Base-by-base conservation (phyloP, 176 grass and related monocot species). In the Hyparrhenia diplandra region DNA sequence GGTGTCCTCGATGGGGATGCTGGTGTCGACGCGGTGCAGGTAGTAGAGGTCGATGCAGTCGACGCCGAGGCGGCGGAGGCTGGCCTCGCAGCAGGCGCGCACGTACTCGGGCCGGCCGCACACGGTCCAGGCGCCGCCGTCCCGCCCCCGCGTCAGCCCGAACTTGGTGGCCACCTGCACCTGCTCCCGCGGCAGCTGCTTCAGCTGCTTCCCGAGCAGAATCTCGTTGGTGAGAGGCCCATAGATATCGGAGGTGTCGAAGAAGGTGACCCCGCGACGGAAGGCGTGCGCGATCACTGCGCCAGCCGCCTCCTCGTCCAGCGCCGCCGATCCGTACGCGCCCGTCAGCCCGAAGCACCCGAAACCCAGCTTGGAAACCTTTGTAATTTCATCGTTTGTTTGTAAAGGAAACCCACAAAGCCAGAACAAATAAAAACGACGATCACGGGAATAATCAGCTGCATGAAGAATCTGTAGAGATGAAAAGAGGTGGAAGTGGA, bases 151-250 rank as follows among this genome's bases (percentile, higher is more conserved):
- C 52, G 24, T 21, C 10, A 94, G 39, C 55, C 94, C 89, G 51
- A 85, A 97, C 79, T 97, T 97, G 35, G 94, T 97, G 61, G 94
- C 92, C 59, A 97, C 71, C 87, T 94, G 92, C 18, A 97, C 85
- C 65, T 87, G 85, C 17, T 90, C 89, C 55, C 92, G 55, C 43
- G 92, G 94, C 76, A 97, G 83, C 46, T 74, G 81, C 83, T 90
- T 87, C 61, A 97, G 67, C 49, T 89, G 89, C 43, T 46, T 12
- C 13, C 95, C 86, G 11, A 98, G 51, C 58, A 98, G 89, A 47
- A 71, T 70, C 72, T 98, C 95, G 76, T 89, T 91, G 71, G 86
- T 84, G 34, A 37, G 88, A 36, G 86, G 88, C 18, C 95, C 95
- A 42, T 98, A 94, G 25, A 79, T 59, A 67, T 98, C 81, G 68